Evolutionary conservation across 106 monocot genomes (phyloP).

Genomic region (Cymbidium sinense): DNA sequence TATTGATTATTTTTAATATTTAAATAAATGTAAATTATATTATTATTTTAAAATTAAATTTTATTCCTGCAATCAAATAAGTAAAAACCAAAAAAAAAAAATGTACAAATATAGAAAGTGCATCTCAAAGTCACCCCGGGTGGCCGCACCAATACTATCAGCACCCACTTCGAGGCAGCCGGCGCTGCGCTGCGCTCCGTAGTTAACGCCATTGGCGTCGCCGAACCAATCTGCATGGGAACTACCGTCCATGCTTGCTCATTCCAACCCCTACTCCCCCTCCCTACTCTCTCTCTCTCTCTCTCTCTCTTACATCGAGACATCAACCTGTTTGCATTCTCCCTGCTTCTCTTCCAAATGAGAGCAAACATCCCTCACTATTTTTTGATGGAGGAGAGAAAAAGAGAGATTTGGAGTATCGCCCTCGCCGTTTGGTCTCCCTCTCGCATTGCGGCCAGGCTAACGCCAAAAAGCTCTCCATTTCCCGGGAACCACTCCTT

Average conservation of each 20-base stretch:
- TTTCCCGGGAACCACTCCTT: neutral
- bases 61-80: neutral
- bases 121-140: neutral
- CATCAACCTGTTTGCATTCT: too few species aligned
- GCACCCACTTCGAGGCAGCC: neutral
- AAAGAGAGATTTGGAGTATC: constrained; percentile 4
- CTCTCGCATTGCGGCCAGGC: neutral
- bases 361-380: neutral
- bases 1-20: neutral
- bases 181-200: constrained; percentile 7
- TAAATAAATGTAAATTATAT: neutral
- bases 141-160: neutral
- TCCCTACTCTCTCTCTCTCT: too few species aligned
- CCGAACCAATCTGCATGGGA: constrained; percentile 3
- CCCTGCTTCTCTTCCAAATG: neutral
- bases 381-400: neutral
- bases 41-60: neutral
- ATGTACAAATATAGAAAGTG: too few species aligned
- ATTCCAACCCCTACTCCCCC: neutral
- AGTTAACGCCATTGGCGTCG: neutral
- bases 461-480: constrained; percentile 2
- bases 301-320: neutral
- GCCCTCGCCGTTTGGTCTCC: constrained; percentile 2
- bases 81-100: neutral
- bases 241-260: neutral